Conservation (phyloP, 1,139 yeast species). For the Blastobotrys petasosporus region DNA sequence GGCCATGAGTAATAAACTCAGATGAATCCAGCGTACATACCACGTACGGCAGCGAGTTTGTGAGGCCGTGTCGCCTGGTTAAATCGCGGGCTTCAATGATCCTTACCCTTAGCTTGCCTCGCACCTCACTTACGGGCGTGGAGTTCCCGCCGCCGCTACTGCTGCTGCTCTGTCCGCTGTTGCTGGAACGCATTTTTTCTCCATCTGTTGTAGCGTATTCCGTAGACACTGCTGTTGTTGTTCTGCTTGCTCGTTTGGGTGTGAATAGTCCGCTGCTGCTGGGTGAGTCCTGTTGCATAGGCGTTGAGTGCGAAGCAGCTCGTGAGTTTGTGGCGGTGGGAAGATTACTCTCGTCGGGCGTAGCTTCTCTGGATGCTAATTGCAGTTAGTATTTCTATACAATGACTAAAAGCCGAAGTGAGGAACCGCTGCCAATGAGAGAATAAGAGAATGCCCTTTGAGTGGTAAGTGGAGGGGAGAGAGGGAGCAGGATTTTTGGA, state of each 20-base stretch:
- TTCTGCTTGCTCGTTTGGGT: not conserved
- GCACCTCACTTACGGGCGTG: constrained; percentile 9
- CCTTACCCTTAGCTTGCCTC: constrained; percentile 72
- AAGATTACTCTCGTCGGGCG: constrained; percentile 9
- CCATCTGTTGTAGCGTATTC: constrained; percentile 1
- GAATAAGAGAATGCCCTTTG: too few species aligned
- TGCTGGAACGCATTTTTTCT: too few species aligned
- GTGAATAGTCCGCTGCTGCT: constrained; percentile 1
- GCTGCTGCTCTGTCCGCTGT: too few species aligned
- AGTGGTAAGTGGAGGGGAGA: too few species aligned
- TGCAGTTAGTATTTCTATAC: not conserved
- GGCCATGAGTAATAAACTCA: constrained; percentile 77
- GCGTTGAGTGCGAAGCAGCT: constrained; percentile 9
- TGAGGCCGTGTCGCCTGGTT: constrained; percentile 39
- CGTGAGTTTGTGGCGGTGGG: constrained; percentile 15
- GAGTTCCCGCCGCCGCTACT: not conserved
- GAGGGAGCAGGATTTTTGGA: not conserved
- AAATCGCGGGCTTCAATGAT: constrained; percentile 75
- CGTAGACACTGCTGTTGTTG: constrained; percentile 12
- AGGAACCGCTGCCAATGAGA: too few species aligned
- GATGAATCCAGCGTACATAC: constrained; percentile 92
- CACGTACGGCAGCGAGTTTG: constrained; percentile 70
- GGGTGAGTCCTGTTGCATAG: not conserved
- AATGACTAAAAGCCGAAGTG: too few species aligned
- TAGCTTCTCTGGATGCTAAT: constrained; percentile 1